Base-by-base conservation (phyloP, 2,329 filamentous ascomycete species). In the Lecanosticta acicola region DNA sequence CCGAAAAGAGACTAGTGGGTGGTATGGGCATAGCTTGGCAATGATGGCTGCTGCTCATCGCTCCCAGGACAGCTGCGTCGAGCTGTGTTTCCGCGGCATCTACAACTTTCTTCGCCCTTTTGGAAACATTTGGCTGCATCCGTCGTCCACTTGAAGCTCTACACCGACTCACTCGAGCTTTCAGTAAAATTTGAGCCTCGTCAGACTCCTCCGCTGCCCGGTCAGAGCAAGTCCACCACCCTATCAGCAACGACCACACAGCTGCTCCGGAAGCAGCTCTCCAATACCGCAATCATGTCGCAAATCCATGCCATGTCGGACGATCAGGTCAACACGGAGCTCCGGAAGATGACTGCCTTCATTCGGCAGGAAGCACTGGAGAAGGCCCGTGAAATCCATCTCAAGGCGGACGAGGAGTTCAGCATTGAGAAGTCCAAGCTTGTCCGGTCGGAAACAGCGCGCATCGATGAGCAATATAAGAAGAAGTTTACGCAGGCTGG, bases 281-380 rank as follows among this genome's bases (percentile, higher is more conserved):
- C 32, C 39, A 37, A 42, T 34, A 41, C 41, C 34, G 41, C 42
- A 77, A 84, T 71, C 69, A 95, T 95, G 89, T 93, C 89, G 72
- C 85, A 89, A 78, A 76, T 81, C 58, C 89, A 95, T 83, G 86
- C 88, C 70, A 85, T 97, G 74, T 95, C 90, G 74, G 90, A 96
- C 80, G 89, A 94, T 75, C 68, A 97, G 89, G 93, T 98, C 79
- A 84, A 87, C 73, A 84, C 87, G 73, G 93, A 98, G 82, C 87
- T 98, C 73, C 90, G 87, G 79, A 98, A 98, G 81, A 98, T 98
- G 93, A 97, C 93, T 50, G 91, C 90, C 67, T 98, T 98, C 81
- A 98, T 98, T 82, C 87, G 89, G 71, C 93, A 97, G 75, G 93
- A 98, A 76, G 93, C 93, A 49, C 80, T 85, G 65, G 93, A 98